phyloP scores from a whole-genome alignment of 495 filamentous ascomycete genomes.

The Hypoxylon perforatum region DNA sequence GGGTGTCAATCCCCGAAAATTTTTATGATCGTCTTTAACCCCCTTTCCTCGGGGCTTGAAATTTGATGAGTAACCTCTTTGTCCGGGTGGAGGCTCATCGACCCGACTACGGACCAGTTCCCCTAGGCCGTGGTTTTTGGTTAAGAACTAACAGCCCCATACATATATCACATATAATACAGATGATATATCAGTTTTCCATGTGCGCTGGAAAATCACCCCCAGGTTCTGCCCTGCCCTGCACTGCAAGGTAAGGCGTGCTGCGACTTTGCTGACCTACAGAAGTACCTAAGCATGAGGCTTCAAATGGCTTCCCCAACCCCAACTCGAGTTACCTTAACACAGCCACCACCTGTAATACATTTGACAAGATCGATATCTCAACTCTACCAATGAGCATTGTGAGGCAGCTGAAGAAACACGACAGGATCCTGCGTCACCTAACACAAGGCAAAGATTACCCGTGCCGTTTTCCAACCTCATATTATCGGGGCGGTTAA shows the following conservation, averaged over 20 bases:
- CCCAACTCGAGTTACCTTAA: background rate
- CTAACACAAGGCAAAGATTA: constrained; percentile 1
- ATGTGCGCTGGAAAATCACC: too few species aligned
- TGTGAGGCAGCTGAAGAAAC: background rate
- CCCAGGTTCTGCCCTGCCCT: background rate
- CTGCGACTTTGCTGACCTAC: background rate
- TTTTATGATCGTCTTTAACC: background rate
- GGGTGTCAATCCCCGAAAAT: constrained; percentile 1
- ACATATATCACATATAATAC: background rate
- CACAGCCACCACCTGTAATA: constrained; percentile 13
- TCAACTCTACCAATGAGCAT: constrained; percentile 6
- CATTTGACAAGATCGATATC: constrained; percentile 2
- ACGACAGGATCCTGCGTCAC: background rate
- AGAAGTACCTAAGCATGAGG: background rate
- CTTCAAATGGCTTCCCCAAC: background rate
- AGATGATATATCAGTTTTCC: too few species aligned
- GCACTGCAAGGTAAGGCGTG: constrained; percentile 1
- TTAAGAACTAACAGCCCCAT: too few species aligned
- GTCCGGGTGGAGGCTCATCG: too few species aligned
- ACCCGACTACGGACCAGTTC: too few species aligned
- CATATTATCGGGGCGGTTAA: background rate
- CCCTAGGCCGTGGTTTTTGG: too few species aligned
- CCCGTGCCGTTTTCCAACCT: background rate
- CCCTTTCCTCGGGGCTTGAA: too few species aligned
- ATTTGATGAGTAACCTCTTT: too few species aligned